Evolutionary conservation across 108 stramenopile genomes (phyloP).

Genomic region (Seminavis robusta): DNA sequence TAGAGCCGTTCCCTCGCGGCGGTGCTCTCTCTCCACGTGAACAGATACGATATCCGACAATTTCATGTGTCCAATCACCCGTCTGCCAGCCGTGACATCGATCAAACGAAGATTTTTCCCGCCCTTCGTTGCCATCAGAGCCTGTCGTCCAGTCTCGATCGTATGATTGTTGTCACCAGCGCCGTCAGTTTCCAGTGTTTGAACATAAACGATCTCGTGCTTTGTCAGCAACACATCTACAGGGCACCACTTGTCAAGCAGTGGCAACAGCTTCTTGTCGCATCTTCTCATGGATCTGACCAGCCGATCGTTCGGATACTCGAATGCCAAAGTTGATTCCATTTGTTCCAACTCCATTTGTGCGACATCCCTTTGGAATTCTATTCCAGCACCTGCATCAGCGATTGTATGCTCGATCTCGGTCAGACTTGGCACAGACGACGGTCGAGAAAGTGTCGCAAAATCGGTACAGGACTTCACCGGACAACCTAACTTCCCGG

Average conservation of each 20-base stretch:
- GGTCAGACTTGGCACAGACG: neutral
- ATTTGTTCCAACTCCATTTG: neutral
- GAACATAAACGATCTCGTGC: slow-evolving; percentile 63
- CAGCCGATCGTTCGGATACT: slow-evolving; percentile 53
- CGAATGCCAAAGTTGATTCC: neutral
- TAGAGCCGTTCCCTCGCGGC: too few relatives aligned
- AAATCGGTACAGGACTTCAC: slow-evolving; percentile 13
- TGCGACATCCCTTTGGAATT: neutral
- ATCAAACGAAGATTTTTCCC: slow-evolving; percentile 70
- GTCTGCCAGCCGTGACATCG: slow-evolving; percentile 70
- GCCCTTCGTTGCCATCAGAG: slow-evolving; percentile 48
- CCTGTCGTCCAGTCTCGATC: neutral
- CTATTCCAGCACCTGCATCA: neutral
- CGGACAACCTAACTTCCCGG: slow-evolving; percentile 39
- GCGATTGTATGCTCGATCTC: neutral
- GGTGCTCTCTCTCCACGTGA: slow-evolving; percentile 51
- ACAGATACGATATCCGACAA: slow-evolving; percentile 55
- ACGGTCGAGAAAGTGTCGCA: neutral
- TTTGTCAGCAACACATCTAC: slow-evolving; percentile 84
- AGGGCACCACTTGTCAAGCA: slow-evolving; percentile 61
- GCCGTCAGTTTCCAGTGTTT: neutral
- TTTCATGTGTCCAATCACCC: slow-evolving; percentile 59
- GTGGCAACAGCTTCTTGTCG: slow-evolving; percentile 65
- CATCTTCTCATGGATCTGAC: slow-evolving; percentile 83
- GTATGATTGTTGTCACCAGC: neutral